Conservation (phyloP, 2,329 filamentous ascomycete genomes). For the Cladosporium sp. region DNA sequence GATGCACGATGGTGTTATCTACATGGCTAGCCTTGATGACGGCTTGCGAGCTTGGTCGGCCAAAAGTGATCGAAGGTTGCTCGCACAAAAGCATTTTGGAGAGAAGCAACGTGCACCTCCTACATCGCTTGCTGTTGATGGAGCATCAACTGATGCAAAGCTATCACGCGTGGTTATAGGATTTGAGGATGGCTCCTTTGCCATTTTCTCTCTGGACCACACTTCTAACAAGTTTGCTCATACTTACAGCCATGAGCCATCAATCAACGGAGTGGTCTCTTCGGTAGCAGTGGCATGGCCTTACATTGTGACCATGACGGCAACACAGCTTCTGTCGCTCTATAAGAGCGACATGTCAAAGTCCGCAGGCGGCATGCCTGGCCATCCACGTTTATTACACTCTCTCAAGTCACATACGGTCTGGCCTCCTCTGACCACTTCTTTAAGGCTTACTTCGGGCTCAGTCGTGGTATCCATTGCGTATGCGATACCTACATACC, state of each 20-base stretch:
- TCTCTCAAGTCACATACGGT: constrained; percentile 80
- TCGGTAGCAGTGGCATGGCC: constrained; percentile 72
- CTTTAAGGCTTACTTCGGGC: constrained; percentile 66
- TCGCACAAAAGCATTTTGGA: constrained; percentile 51
- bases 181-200: constrained; percentile 70
- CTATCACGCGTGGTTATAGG: constrained; percentile 59
- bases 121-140: constrained; percentile 65
- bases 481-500: constrained; percentile 75
- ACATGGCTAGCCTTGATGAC: constrained; percentile 68
- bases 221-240: constrained; percentile 46
- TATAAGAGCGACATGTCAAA: constrained; percentile 60
- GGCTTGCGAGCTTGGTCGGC: constrained; percentile 80
- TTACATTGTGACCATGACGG: constrained; percentile 77
- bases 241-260: constrained; percentile 61
- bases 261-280: constrained; percentile 63
- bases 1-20: constrained; percentile 72
- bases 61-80: constrained; percentile 56
- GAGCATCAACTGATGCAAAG: constrained; percentile 33
- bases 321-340: constrained; percentile 70
- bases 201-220: constrained; percentile 63
- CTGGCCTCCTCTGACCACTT: constrained; percentile 76
- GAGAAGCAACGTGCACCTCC: constrained; percentile 42
- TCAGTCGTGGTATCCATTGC: constrained; percentile 79
- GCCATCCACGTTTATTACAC: constrained; percentile 62
- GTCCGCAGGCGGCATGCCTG: constrained; percentile 25